Base-by-base conservation (phyloP, 352 stramenopile genomes). In the Globisporangium orthogonon region DNA sequence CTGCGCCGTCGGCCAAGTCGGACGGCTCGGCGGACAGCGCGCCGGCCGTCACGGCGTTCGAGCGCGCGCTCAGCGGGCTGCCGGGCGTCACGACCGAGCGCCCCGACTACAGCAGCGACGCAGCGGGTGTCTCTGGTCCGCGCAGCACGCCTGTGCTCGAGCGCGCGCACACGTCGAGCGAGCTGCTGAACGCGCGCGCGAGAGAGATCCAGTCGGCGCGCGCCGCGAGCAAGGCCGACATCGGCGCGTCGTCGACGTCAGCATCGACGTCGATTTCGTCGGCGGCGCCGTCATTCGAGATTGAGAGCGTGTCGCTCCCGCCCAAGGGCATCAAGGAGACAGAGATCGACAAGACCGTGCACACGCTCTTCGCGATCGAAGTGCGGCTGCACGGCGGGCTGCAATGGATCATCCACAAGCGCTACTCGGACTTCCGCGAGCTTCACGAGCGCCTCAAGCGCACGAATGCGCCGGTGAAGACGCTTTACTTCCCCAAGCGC, bases 401-500 rank as follows among this genome's bases (percentile, higher is more conserved):
- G n/a, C 78, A 90, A 58, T 95, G 86, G 86, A 86, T 91, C 62
- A 93, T 91, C 44, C 76, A 88, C 65, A 95, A 95, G 58, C 83
- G 86, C 4, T 95, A 95, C 69, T 94, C 83, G 61, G 86, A 95
- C 57, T 95, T 95, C 61, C 67, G 83, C 54, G 83, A 94, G 50
- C 83, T 95, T 7, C 83, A 95, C 54, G 86, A 95, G 50, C 65
- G 82, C 0, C 72, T 95, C 17, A 91, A 93, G 61, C 71, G 80
- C 51, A 91, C 82, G 11, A 95, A 78, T 56, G 67, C 71, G 29
- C 62, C 76, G 2, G 83, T 95, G 4, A 91, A 91, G 66, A 81
- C 87, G 40, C 69, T 94, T 11, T 77, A 83, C 37, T 95, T 95
- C 51, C 86, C 86, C 4, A 95, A 95, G 68, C 81, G 83, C 17